Conservation (phyloP, 805 yeast genomes). For the Sugiyamaella lignohabitans region DNA sequence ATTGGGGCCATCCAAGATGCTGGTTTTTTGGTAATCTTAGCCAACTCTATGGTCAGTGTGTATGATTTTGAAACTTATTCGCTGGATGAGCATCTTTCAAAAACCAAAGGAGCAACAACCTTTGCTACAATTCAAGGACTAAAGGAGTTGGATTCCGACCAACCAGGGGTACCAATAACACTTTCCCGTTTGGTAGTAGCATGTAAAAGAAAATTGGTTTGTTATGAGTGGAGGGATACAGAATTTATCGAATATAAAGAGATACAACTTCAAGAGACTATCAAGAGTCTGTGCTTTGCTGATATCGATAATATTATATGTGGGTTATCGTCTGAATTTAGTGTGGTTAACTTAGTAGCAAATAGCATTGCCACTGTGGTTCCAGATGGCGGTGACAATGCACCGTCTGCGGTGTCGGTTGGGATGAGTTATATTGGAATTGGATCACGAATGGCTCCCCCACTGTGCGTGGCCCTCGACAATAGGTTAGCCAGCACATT, state of each 20-base stretch:
- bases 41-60: slow-evolving; percentile 30
- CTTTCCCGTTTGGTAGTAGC: slow-evolving; percentile 28
- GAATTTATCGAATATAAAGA: slow-evolving; percentile 27
- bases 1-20: slow-evolving; percentile 31
- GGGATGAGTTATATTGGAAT: slow-evolving; percentile 18
- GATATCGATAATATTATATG: slow-evolving; percentile 20
- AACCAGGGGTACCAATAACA: slow-evolving; percentile 15
- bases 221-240: slow-evolving; percentile 27
- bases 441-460: slow-evolving; percentile 12
- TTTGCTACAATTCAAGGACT: slow-evolving; percentile 22
- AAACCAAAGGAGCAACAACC: slow-evolving; percentile 32
- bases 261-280: slow-evolving; percentile 25
- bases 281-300: slow-evolving; percentile 20
- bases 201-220: slow-evolving; percentile 19
- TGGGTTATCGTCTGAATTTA: slow-evolving; percentile 24
- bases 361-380: slow-evolving; percentile 1
- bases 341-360: slow-evolving; percentile 17
- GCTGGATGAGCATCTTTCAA: slow-evolving; percentile 30
- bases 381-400: slow-evolving; percentile 5
- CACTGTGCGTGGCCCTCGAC: slow-evolving; percentile 9
- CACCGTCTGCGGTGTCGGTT: background rate
- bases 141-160: slow-evolving; percentile 4
- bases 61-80: slow-evolving; percentile 29
- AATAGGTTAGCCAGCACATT: too few species aligned
- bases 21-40: slow-evolving; percentile 30